These are phyloP conservation scores for Aspergillus amoenus DNA, from an alignment of 2,329 filamentous ascomycete species.

Conservation along the genomic window DNA sequence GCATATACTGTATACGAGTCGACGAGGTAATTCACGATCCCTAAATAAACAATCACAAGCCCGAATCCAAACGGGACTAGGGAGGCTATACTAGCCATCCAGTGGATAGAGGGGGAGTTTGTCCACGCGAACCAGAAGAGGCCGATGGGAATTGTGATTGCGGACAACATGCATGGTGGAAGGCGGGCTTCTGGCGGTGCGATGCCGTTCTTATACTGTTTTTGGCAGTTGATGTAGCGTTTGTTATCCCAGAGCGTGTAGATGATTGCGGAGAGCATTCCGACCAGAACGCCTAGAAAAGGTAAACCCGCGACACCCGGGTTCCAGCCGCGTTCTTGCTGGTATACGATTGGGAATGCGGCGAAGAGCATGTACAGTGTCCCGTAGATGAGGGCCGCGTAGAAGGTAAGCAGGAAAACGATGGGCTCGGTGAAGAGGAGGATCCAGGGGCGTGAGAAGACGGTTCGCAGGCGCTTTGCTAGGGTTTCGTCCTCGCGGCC, in stretches of 20 bases:
- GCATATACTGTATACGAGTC: conserved; percentile 46
- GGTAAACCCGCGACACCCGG: conserved; percentile 49
- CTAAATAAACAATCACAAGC: conserved; percentile 43
- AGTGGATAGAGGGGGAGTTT: conserved; percentile 45
- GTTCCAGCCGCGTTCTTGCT: conserved; percentile 46
- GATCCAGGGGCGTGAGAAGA: conserved; percentile 50
- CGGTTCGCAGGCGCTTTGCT: conserved; percentile 44
- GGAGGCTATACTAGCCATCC: conserved; percentile 39
- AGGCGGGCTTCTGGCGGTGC: conserved; percentile 60
- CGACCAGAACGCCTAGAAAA: conserved; percentile 50
- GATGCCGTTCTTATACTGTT: conserved; percentile 51
- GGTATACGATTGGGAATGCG: conserved; percentile 53
- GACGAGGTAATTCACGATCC: conserved; percentile 44
- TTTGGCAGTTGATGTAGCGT: conserved; percentile 40
- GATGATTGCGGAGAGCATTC: conserved; percentile 39
- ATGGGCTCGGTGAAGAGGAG: conserved; percentile 53
- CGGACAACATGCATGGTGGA: conserved; percentile 50
- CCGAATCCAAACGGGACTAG: conserved; percentile 44
- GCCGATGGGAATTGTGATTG: conserved; percentile 54
- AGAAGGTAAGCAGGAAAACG: conserved; percentile 50
- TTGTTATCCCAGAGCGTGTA: conserved; percentile 45
- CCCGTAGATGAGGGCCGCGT: conserved; percentile 54
- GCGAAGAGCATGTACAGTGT: conserved; percentile 55
- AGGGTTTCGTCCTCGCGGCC: conserved; percentile 42
- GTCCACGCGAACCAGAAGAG: conserved; percentile 64